A percentile compares a stretch with the other conserved stretches of the same genome.
Evolutionary conservation across 176 grass and related monocot species (phyloP).

Genomic region (Thinopyrum elongatum): DNA sequence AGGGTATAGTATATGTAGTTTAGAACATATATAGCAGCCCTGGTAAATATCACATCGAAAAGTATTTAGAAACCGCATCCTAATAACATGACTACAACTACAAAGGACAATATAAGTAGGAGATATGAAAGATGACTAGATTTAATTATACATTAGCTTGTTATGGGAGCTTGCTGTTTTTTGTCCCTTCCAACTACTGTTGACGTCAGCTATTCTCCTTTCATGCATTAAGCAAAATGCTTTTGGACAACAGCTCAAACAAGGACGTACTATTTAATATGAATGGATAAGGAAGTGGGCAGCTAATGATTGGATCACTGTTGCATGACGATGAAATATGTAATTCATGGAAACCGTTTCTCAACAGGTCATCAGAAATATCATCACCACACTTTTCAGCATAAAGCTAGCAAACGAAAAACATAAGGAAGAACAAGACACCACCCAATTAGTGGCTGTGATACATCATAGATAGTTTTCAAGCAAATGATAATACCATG

Average conservation of each 20-base stretch:
- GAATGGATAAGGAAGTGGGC: constrained; percentile 39
- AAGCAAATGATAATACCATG: constrained; percentile 44
- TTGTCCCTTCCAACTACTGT: constrained; percentile 18
- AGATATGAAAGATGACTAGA: constrained; percentile 10
- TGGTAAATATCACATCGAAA: constrained; percentile 6
- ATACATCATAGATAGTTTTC: constrained; percentile 29
- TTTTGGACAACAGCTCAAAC: constrained; percentile 28
- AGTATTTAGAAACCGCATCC: neutral
- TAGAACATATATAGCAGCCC: neutral
- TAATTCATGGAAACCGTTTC: constrained; percentile 35
- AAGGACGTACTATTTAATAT: constrained; percentile 20
- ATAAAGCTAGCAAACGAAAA: constrained; percentile 22
- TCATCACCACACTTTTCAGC: constrained; percentile 28
- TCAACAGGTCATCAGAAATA: constrained; percentile 36
- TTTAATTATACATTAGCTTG: neutral
- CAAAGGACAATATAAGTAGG: constrained; percentile 14
- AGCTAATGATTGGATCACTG: constrained; percentile 41
- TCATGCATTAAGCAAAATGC: constrained; percentile 22
- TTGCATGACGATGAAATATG: constrained; percentile 29
- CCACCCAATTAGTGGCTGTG: constrained; percentile 26
- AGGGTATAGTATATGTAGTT: neutral
- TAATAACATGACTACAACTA: neutral
- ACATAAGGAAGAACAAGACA: neutral
- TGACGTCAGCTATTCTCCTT: constrained; percentile 38
- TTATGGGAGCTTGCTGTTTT: neutral